phyloP scores from a whole-genome alignment of 192 early-diverging fungal species.

The Dispira simplex region DNA sequence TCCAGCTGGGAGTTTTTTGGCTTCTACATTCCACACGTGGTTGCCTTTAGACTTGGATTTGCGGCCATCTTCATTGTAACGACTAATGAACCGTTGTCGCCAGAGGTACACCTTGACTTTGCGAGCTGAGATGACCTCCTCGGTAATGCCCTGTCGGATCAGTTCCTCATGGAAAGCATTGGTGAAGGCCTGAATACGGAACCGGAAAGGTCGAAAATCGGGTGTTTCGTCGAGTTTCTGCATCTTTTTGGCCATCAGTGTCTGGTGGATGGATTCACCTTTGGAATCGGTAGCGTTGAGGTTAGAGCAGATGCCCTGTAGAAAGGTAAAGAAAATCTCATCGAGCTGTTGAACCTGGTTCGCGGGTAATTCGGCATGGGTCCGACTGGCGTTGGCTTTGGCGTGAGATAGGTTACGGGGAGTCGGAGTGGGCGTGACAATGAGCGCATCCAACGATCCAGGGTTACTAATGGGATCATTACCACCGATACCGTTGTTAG shows the following conservation, averaged over 20 bases:
- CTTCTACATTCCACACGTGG: conserved; percentile 71
- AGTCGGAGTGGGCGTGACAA: no score
- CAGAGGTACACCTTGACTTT: conserved; percentile 58
- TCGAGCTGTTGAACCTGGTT: conserved; percentile 32
- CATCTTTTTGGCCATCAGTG: conserved; percentile 63
- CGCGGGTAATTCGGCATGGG: conserved; percentile 11
- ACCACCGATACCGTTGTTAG: no score
- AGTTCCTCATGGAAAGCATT: conserved; percentile 60
- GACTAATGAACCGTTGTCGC: conserved; percentile 57
- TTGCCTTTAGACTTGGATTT: conserved; percentile 67
- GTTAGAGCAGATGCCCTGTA: conserved; percentile 50
- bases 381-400: neutral
- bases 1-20: conserved; percentile 44
- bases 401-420: no score
- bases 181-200: conserved; percentile 68
- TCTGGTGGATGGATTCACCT: conserved; percentile 36
- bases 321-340: conserved; percentile 49
- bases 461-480: no score
- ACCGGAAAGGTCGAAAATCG: conserved; percentile 67
- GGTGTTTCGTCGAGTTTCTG: conserved; percentile 50
- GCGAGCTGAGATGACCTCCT: conserved; percentile 42
- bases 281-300: conserved; percentile 25
- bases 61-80: conserved; percentile 69
- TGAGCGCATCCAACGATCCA: no score
- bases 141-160: conserved; percentile 35